Conservation (phyloP, 2,329 filamentous ascomycete genomes). For the Colletotrichum sp. region DNA sequence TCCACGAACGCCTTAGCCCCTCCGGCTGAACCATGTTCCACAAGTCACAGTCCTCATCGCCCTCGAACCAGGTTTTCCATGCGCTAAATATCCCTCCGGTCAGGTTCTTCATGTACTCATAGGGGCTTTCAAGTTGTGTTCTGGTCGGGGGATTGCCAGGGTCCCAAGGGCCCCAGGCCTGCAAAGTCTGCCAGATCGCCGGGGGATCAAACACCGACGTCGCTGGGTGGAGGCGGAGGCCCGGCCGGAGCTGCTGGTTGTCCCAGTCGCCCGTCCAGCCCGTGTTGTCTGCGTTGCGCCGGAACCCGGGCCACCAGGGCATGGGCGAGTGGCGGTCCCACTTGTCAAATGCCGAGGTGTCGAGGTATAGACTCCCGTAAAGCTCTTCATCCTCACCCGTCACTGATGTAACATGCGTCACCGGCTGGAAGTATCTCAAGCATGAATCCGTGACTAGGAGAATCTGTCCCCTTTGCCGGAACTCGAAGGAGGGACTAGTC, state of each 20-base stretch:
- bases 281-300: background rate
- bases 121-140: background rate
- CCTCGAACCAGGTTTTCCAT: background rate
- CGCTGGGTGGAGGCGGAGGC: background rate
- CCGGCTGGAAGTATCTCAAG: background rate
- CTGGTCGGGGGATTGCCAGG: background rate
- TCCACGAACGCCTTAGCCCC: background rate
- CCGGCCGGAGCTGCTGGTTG: background rate
- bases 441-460: background rate
- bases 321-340: constrained; percentile 9
- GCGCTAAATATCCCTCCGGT: background rate
- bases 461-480: background rate
- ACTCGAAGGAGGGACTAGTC: background rate
- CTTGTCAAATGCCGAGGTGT: background rate
- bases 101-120: background rate
- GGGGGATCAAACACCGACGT: background rate
- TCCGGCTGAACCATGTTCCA: background rate
- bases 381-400: background rate
- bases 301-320: constrained; percentile 10
- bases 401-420: background rate
- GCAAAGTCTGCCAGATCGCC: background rate
- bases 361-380: background rate
- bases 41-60: background rate
- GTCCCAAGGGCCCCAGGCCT: background rate
- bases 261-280: background rate